Evolutionary conservation across 192 early-diverging fungal species (phyloP).

Genomic region (Pecoramyces ruminantium): DNA sequence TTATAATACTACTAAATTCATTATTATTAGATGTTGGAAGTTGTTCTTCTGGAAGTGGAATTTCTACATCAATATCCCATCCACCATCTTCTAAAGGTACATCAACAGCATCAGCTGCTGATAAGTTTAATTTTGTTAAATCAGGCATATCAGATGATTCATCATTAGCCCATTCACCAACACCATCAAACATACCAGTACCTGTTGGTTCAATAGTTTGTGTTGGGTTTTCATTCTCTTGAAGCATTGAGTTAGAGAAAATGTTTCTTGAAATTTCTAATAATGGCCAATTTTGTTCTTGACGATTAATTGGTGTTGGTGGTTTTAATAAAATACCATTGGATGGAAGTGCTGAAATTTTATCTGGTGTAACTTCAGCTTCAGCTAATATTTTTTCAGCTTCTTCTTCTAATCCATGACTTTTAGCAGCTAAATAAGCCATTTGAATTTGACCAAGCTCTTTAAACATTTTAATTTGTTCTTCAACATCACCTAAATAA

Average conservation of each 20-base stretch:
- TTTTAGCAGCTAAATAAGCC: slow-evolving; percentile 83
- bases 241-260: slow-evolving; percentile 47
- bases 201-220: slow-evolving; percentile 1
- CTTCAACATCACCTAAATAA: slow-evolving; percentile 80
- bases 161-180: slow-evolving; percentile 31
- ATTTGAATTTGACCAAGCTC: slow-evolving; percentile 85
- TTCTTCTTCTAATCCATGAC: slow-evolving; percentile 70
- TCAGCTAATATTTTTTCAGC: slow-evolving; percentile 64
- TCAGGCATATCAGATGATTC: slow-evolving; percentile 20
- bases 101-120: slow-evolving; percentile 30
- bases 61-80: slow-evolving; percentile 74
- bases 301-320: slow-evolving; percentile 49
- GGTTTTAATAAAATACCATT: slow-evolving; percentile 41
- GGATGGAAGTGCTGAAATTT: slow-evolving; percentile 18
- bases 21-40: slow-evolving; percentile 23
- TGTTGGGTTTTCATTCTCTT: slow-evolving; percentile 4
- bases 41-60: slow-evolving; percentile 45
- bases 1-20: slow-evolving; percentile 54
- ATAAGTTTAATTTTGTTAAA: slow-evolving; percentile 21
- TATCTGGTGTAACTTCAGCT: slow-evolving; percentile 49
- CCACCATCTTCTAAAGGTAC: slow-evolving; percentile 40
- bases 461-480: slow-evolving; percentile 63
- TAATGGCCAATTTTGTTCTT: slow-evolving; percentile 86
- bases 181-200: slow-evolving; percentile 3
- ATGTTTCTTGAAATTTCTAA: slow-evolving; percentile 66